phyloP scores from a whole-genome alignment of 306 rosid species.

The Pueraria montana region DNA sequence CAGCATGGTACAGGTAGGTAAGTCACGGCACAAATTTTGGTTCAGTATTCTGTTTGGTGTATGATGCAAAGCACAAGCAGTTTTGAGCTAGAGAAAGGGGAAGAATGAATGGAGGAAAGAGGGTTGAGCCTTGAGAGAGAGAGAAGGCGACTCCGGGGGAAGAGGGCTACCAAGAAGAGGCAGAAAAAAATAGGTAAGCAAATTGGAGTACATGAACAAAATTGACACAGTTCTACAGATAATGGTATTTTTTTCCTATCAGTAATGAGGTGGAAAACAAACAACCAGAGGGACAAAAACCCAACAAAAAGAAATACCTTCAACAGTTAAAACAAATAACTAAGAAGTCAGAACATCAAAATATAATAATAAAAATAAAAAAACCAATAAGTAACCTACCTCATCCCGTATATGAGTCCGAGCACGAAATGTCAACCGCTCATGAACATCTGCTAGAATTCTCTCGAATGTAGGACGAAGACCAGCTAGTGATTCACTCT shows the following conservation, averaged over 20 bases:
- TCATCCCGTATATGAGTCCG: constrained; percentile 95
- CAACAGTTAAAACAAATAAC: neutral
- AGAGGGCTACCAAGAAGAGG: constrained; percentile 6
- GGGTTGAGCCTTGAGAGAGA: neutral
- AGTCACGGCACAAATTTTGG: neutral
- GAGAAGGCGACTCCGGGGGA: neutral
- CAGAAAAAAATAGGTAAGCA: neutral
- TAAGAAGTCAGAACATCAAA: neutral
- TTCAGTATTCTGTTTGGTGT: neutral
- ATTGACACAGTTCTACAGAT: constrained; percentile 16
- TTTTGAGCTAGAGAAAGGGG: neutral
- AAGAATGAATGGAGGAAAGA: neutral
- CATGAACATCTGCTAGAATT: constrained; percentile 97
- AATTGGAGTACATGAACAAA: constrained; percentile 10
- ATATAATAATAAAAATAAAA: constrained; percentile 19
- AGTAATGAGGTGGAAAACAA: constrained; percentile 27
- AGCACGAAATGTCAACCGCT: constrained; percentile 96
- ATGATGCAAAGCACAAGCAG: neutral
- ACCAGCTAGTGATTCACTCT: constrained; percentile 87
- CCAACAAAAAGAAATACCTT: constrained; percentile 12
- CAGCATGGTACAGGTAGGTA: neutral
- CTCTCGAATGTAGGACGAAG: constrained; percentile 91
- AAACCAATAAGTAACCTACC: constrained; percentile 57
- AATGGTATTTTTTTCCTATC: constrained; percentile 11
- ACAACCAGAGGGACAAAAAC: constrained; percentile 19